Evolutionary conservation across 192 early-diverging fungal species (phyloP).

Genomic region (Lunasporangiospora selenospora): DNA sequence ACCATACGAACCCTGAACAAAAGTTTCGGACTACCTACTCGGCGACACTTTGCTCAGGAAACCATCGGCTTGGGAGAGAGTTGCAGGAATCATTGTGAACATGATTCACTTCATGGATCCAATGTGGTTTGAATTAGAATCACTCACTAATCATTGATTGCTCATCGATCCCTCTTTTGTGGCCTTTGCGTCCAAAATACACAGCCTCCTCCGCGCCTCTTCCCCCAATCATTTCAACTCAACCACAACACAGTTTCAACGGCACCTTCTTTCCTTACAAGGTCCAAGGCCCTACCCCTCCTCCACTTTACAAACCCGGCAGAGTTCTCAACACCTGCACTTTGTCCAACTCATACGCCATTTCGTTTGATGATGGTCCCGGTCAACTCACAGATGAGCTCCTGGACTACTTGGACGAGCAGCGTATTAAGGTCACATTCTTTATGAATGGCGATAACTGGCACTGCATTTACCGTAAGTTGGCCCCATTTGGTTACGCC

Average conservation of each 20-base stretch:
- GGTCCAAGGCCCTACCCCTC: constrained; percentile 16
- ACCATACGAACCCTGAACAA: no score
- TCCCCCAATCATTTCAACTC: constrained; percentile 13
- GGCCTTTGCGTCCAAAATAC: no score
- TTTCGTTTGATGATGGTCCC: constrained; percentile 77
- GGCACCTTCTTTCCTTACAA: constrained; percentile 27
- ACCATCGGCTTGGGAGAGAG: no score
- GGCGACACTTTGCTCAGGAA: no score
- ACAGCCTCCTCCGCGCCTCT: constrained; percentile 31
- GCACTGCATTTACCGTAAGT: constrained; percentile 49
- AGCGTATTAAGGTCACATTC: constrained; percentile 65
- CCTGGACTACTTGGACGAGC: constrained; percentile 55
- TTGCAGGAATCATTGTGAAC: no score
- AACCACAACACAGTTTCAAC: constrained; percentile 18
- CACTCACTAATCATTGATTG: no score
- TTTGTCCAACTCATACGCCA: constrained; percentile 33
- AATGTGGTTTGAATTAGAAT: no score
- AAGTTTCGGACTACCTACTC: no score
- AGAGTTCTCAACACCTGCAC: constrained; percentile 19
- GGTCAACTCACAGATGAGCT: constrained; percentile 56
- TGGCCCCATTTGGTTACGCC: constrained; percentile 44
- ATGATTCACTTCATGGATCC: no score
- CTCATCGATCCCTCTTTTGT: no score
- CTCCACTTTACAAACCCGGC: constrained; percentile 17
- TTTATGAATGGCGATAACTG: constrained; percentile 65